A percentile compares a stretch with the other conserved stretches of the same genome.
These are phyloP conservation scores for Boletellus emodensis DNA, from an alignment of 768 basidiomycete genomes.

Conservation along the genomic window DNA sequence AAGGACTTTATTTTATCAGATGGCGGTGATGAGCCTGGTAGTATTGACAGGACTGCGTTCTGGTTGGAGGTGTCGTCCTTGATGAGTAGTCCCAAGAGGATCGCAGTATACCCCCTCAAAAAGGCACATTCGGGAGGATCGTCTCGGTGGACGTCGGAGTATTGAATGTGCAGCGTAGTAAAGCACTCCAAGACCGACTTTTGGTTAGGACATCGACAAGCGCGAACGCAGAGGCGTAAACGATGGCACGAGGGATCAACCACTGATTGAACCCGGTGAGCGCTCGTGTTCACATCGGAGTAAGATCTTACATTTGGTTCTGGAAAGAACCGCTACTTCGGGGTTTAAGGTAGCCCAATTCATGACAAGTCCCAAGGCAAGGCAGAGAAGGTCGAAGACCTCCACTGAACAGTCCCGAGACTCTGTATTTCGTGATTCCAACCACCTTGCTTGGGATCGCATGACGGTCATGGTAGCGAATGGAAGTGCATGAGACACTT, in stretches of 20 bases:
- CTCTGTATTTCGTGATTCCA: slow-evolving; percentile 1
- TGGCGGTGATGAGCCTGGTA: slow-evolving; percentile 32
- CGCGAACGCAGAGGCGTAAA: slow-evolving; percentile 43
- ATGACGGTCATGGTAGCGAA: slow-evolving; percentile 47
- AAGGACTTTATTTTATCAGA: slow-evolving; percentile 31
- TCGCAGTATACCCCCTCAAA: slow-evolving; percentile 69
- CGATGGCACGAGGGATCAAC: slow-evolving; percentile 50
- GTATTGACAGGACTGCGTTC: slow-evolving; percentile 27
- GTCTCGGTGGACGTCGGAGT: slow-evolving; percentile 20
- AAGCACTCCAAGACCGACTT: slow-evolving; percentile 50
- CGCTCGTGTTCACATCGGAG: background rate
- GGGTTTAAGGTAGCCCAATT: slow-evolving; percentile 66
- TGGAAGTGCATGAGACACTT: slow-evolving; percentile 43
- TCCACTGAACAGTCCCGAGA: slow-evolving; percentile 28
- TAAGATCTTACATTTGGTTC: slow-evolving; percentile 45
- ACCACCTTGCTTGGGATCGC: slow-evolving; percentile 33
- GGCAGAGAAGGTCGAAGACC: slow-evolving; percentile 67
- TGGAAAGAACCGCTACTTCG: slow-evolving; percentile 43
- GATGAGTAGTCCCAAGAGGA: slow-evolving; percentile 60
- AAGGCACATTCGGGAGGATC: slow-evolving; percentile 43
- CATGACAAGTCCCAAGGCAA: slow-evolving; percentile 70
- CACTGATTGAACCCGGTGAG: slow-evolving; percentile 33
- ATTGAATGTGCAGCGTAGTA: slow-evolving; percentile 43
- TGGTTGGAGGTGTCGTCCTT: slow-evolving; percentile 32
- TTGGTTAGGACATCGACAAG: slow-evolving; percentile 50